Evolutionary conservation across 2,329 filamentous ascomycete genomes (phyloP).

Genomic region (Trichoderma endophyticum): DNA sequence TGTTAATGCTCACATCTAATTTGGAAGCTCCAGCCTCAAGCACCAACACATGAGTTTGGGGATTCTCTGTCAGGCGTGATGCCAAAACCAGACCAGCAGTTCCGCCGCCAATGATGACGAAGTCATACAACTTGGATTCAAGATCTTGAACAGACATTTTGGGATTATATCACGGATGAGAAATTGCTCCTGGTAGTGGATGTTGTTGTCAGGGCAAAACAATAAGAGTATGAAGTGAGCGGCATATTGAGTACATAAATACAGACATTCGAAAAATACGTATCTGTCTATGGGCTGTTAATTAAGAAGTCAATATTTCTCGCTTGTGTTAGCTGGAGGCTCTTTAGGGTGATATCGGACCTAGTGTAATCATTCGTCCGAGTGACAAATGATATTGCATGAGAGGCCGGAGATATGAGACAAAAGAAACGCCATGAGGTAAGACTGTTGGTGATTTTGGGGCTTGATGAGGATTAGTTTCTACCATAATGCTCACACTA

Average conservation of each 20-base stretch:
- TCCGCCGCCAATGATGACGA: constrained; percentile 28
- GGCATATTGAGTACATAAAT: background rate
- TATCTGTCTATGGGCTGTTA: background rate
- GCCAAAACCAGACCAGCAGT: constrained; percentile 39
- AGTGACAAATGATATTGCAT: background rate
- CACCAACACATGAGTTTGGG: constrained; percentile 31
- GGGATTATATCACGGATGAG: background rate
- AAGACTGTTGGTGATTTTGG: background rate
- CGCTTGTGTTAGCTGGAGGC: background rate
- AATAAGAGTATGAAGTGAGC: background rate
- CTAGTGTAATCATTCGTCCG: background rate
- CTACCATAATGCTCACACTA: background rate
- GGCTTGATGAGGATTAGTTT: background rate
- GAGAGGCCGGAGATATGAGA: background rate
- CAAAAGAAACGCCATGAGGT: background rate
- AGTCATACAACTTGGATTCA: background rate
- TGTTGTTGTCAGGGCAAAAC: background rate
- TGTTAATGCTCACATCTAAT: background rate
- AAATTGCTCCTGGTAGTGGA: background rate
- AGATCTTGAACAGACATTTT: background rate
- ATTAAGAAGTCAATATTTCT: background rate
- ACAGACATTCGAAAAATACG: background rate
- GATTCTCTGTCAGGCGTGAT: constrained; percentile 36
- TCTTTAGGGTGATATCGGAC: background rate
- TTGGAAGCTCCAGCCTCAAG: constrained; percentile 34